phyloP scores from a whole-genome alignment of 139 green algal species.

The Chlamydomonas schloesseri region DNA sequence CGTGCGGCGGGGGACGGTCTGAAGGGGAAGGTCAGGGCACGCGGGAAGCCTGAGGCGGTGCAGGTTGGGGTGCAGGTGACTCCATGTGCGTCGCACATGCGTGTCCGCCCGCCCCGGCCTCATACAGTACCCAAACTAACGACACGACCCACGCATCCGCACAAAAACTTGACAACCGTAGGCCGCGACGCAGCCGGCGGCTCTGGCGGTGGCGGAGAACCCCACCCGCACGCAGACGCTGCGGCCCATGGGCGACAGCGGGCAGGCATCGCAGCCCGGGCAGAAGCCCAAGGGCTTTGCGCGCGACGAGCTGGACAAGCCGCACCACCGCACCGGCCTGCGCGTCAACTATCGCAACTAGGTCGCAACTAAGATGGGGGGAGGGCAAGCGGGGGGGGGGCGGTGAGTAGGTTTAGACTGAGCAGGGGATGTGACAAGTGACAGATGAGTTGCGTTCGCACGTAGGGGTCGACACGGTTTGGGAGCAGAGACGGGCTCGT shows the following conservation, averaged over 20 bases:
- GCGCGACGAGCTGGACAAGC: constrained; percentile 15
- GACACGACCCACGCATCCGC: too few species aligned
- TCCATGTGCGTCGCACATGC: too few species aligned
- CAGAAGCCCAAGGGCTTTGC: constrained; percentile 10
- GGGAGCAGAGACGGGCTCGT: too few species aligned
- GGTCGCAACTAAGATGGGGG: not conserved
- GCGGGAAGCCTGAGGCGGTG: too few species aligned
- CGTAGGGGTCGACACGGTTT: too few species aligned
- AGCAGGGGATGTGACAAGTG: too few species aligned
- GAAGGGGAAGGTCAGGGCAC: not conserved
- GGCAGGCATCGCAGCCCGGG: not conserved
- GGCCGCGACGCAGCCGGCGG: not conserved
- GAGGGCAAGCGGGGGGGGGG: too few species aligned
- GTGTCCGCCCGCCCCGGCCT: too few species aligned
- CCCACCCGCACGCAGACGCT: not conserved
- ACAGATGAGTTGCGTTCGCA: too few species aligned
- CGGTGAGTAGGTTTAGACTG: too few species aligned
- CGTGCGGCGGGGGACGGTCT: not conserved
- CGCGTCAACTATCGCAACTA: constrained; percentile 4
- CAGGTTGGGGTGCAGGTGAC: too few species aligned
- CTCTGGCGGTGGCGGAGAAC: not conserved
- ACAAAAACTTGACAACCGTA: not conserved
- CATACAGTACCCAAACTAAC: too few species aligned
- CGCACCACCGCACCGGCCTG: constrained; percentile 28
- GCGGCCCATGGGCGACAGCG: constrained; percentile 19